A percentile compares a stretch with the other conserved stretches of the same genome.
Conservation (phyloP, 164 flowering plant genomes). For the Annona squamosa region DNA sequence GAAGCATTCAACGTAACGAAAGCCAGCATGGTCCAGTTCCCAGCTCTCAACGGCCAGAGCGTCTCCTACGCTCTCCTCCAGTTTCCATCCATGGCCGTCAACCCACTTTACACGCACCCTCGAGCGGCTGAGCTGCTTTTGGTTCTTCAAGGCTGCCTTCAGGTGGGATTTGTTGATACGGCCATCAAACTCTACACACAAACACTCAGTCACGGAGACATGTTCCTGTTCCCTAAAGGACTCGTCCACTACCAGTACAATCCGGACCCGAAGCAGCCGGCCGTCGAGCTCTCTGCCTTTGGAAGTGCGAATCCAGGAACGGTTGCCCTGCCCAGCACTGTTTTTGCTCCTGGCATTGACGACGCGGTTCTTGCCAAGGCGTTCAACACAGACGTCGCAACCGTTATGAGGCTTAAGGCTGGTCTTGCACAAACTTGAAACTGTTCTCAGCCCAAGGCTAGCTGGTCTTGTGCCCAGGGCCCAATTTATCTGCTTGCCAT, state of each 20-base stretch:
- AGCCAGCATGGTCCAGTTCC: slow-evolving; percentile 26
- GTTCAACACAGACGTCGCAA: slow-evolving; percentile 17
- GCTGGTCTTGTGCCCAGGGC: too few relatives aligned
- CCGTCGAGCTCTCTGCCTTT: slow-evolving; percentile 12
- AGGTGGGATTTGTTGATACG: slow-evolving; percentile 23
- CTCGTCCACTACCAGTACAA: slow-evolving; percentile 17
- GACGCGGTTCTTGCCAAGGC: slow-evolving; percentile 12
- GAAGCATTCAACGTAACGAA: slow-evolving; percentile 19
- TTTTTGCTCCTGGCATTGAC: slow-evolving; percentile 15
- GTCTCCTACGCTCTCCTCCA: slow-evolving; percentile 23
- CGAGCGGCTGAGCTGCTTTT: slow-evolving; percentile 30
- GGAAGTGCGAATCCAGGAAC: slow-evolving; percentile 18
- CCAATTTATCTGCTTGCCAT: too few relatives aligned
- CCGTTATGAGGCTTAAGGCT: slow-evolving; percentile 16
- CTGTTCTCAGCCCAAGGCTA: too few relatives aligned
- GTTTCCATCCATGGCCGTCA: slow-evolving; percentile 17
- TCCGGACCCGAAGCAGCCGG: slow-evolving; percentile 6
- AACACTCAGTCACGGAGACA: slow-evolving; percentile 17
- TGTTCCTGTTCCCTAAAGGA: slow-evolving; percentile 28
- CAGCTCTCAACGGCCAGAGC: slow-evolving; percentile 28
- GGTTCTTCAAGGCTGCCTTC: slow-evolving; percentile 13
- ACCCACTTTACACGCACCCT: slow-evolving; percentile 34
- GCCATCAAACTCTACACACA: slow-evolving; percentile 22
- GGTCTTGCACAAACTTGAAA: slow-evolving; percentile 3
- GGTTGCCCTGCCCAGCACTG: slow-evolving; percentile 10